Evolutionary conservation across 345 rosid genomes (phyloP).

Genomic region (Raphanus sativus): DNA sequence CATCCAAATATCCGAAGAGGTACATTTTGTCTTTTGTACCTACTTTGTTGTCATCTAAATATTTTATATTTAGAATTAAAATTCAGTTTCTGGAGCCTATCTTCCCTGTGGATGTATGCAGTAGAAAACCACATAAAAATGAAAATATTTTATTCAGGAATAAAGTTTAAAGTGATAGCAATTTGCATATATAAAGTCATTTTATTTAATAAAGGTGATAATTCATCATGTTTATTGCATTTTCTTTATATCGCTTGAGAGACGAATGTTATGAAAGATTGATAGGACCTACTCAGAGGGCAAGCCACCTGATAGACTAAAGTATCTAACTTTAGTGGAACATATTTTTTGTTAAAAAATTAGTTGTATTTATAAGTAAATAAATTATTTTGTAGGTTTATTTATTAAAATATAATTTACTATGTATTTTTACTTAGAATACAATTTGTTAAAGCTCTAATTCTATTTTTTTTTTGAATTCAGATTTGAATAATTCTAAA

Average conservation of each 20-base stretch:
- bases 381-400: too few relatives aligned
- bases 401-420: too few relatives aligned
- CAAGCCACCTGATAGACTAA: too few relatives aligned
- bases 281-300: too few relatives aligned
- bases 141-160: background rate
- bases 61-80: background rate
- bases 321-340: too few relatives aligned
- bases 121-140: background rate
- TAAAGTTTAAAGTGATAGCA: background rate
- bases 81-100: background rate
- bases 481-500: too few relatives aligned
- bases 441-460: too few relatives aligned
- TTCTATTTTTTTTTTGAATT: too few relatives aligned
- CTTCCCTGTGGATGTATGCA: background rate
- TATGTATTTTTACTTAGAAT: too few relatives aligned
- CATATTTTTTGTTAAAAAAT: too few relatives aligned
- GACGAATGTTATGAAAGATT: background rate
- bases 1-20: conserved; percentile 42
- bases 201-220: background rate
- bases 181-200: background rate
- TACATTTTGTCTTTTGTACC: conserved; percentile 31
- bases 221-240: background rate
- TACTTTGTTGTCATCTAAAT: conserved; percentile 7
- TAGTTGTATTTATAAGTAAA: too few relatives aligned
- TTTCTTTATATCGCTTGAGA: background rate